Evolutionary conservation across 768 basidiomycete species (phyloP).

Genomic region (Phylloporus sp.): DNA sequence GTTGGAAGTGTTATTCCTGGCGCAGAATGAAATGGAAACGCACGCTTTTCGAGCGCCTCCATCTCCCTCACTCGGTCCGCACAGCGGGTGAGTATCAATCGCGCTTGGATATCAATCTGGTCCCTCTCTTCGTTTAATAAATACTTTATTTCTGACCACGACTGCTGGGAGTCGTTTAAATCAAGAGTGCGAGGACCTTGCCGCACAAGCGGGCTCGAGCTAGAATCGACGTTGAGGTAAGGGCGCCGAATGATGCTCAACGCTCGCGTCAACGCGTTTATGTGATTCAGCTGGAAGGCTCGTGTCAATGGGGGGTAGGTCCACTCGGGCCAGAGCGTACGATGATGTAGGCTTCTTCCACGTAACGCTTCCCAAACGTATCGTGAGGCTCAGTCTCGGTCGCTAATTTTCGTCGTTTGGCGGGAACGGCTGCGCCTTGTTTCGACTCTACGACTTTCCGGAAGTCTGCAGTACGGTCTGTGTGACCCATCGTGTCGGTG

Average conservation of each 20-base stretch:
- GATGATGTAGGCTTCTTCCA: constrained; percentile 71
- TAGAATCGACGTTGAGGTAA: constrained; percentile 77
- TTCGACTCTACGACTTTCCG: constrained; percentile 46
- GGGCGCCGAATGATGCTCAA: constrained; percentile 73
- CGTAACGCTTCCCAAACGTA: constrained; percentile 58
- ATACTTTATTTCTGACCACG: constrained; percentile 62
- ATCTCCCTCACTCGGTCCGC: constrained; percentile 83
- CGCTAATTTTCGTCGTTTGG: constrained; percentile 47
- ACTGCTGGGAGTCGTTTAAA: constrained; percentile 43
- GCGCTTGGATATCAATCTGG: constrained; percentile 91
- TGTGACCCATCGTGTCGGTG: constrained; percentile 44
- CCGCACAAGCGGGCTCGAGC: constrained; percentile 46
- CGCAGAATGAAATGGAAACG: constrained; percentile 27
- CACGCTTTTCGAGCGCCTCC: constrained; percentile 87
- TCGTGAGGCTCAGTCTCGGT: constrained; percentile 36
- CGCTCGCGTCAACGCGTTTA: constrained; percentile 65
- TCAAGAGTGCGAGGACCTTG: constrained; percentile 52
- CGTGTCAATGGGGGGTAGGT: neutral
- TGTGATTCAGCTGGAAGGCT: constrained; percentile 58
- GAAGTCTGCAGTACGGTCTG: constrained; percentile 62
- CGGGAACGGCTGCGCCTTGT: constrained; percentile 37
- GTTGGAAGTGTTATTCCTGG: constrained; percentile 16
- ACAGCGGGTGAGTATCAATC: constrained; percentile 79
- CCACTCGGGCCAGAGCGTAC: constrained; percentile 31
- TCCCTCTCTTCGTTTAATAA: constrained; percentile 90